Evolutionary conservation across 352 stramenopile genomes (phyloP).

Genomic region (Elongisporangium anandrum): DNA sequence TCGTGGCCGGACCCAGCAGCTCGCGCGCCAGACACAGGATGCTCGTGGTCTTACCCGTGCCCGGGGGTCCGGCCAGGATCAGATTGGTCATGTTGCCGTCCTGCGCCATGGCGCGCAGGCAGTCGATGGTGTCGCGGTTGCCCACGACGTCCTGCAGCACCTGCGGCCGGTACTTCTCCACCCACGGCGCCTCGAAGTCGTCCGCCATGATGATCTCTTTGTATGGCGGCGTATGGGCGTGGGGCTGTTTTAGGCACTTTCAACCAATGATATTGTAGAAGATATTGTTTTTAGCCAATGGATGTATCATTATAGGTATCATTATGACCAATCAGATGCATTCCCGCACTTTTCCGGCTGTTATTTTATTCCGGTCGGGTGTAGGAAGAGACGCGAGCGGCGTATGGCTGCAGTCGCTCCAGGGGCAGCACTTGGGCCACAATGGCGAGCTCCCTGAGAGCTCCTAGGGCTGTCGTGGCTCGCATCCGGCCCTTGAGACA

Average conservation of each 20-base stretch:
- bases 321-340: not conserved
- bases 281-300: not conserved
- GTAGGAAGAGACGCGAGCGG: conserved; percentile 44
- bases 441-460: conserved; percentile 30
- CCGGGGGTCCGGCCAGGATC: conserved; percentile 93
- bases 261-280: not conserved
- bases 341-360: not conserved
- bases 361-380: conserved; percentile 16
- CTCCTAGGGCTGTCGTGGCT: conserved; percentile 18
- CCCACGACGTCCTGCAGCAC: conserved; percentile 94
- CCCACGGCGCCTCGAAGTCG: conserved; percentile 93
- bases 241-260: not conserved
- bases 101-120: conserved; percentile 93
- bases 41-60: conserved; percentile 93
- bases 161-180: conserved; percentile 97
- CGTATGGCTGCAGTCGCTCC: conserved; percentile 35
- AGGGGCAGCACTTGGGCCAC: conserved; percentile 34
- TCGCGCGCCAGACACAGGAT: conserved; percentile 89
- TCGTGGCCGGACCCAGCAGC: conserved; percentile 77
- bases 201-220: conserved; percentile 40
- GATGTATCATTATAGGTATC: not conserved
- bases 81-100: conserved; percentile 99
- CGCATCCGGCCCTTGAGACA: conserved; percentile 43
- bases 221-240: not conserved
- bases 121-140: conserved; percentile 96